Evolutionary conservation across 2,329 filamentous ascomycete genomes (phyloP), one percentile per base, ranked within the genome.

Genomic region (Cordyceps tenuipes): DNA sequence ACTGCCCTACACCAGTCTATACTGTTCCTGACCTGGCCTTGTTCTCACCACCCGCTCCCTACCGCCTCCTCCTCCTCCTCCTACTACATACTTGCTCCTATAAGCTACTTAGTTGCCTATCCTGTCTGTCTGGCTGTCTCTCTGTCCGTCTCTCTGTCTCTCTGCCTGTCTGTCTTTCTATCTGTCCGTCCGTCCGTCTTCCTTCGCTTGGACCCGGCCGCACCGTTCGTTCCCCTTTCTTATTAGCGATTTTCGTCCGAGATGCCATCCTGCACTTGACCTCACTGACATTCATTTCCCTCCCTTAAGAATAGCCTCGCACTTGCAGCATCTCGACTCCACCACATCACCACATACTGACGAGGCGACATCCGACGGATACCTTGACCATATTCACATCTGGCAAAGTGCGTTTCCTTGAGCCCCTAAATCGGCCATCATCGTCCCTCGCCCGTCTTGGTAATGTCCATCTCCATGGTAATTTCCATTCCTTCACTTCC

Each of bases 261-360:
- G 52, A 50, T 53, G 46, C 39, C 52, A 12, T 36, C 23, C 17
- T 44, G 50, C 51, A 49, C 50, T 59, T 49, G 10, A 48, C 17
- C 23, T 47, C 48, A 36, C 52, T 60, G 52, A 60, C 59, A 26
- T 60, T 62, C 61, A 62, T 62, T 59, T 62, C 57, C 61, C 61
- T 62, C 61, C 61, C 61, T 62, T 60, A n/a, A 31, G 15, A 48
- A 59, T 41, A 58, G 52, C 36, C 41, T 52, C 47, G 61, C 50
- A 53, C 61, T 43, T 56, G 57, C 61, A 55, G 36, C 50, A 49
- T 55, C 50, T 36, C 26, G 44, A 53, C 60, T 46, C 60, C 60
- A 62, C 60, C 26, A 43, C 36, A 34, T 36, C 34, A 44, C 44
- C 31, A 46, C 59, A 36, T 43, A 31, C 34, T 12, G 13, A 17